Conservation (phyloP, 2,329 filamentous ascomycete genomes). For the Fusarium clavum region DNA sequence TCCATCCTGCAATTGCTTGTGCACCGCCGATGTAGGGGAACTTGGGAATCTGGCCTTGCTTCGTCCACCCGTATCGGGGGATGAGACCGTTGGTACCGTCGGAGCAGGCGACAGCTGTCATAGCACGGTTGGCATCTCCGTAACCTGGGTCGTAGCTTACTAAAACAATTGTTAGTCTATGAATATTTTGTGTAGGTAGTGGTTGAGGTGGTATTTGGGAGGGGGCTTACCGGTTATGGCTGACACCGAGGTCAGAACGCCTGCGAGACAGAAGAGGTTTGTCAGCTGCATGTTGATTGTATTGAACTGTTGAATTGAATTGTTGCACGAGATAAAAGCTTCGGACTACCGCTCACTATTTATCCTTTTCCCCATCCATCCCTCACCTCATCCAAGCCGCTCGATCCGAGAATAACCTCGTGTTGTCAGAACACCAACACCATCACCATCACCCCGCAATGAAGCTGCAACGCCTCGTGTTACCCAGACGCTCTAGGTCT, state of each 20-base stretch:
- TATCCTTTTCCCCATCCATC: not conserved
- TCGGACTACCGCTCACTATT: not conserved
- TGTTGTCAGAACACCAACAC: not conserved
- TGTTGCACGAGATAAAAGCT: not conserved
- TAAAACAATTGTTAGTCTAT: slow-evolving; percentile 14
- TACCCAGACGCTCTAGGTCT: not conserved
- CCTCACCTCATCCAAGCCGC: not conserved
- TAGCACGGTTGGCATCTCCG: slow-evolving; percentile 66
- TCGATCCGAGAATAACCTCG: not conserved
- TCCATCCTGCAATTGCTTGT: slow-evolving; percentile 64
- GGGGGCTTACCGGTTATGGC: slow-evolving; percentile 48
- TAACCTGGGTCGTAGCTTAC: slow-evolving; percentile 81
- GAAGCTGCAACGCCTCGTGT: not conserved
- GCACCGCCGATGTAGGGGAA: slow-evolving; percentile 69
- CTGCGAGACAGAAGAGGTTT: slow-evolving; percentile 52
- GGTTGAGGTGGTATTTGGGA: not conserved
- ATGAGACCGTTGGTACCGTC: slow-evolving; percentile 75
- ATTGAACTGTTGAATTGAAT: not conserved
- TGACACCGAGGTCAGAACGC: slow-evolving; percentile 49
- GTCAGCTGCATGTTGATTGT: slow-evolving; percentile 56
- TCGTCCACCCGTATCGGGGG: slow-evolving; percentile 69
- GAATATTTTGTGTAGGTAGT: accelerated
- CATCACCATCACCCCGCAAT: not conserved
- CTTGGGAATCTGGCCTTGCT: slow-evolving; percentile 60
- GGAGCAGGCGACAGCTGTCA: slow-evolving; percentile 72